Evolutionary conservation across 2,329 filamentous ascomycete genomes (phyloP), one percentile per base, ranked within the genome.

Genomic region (Orbilia javanica): DNA sequence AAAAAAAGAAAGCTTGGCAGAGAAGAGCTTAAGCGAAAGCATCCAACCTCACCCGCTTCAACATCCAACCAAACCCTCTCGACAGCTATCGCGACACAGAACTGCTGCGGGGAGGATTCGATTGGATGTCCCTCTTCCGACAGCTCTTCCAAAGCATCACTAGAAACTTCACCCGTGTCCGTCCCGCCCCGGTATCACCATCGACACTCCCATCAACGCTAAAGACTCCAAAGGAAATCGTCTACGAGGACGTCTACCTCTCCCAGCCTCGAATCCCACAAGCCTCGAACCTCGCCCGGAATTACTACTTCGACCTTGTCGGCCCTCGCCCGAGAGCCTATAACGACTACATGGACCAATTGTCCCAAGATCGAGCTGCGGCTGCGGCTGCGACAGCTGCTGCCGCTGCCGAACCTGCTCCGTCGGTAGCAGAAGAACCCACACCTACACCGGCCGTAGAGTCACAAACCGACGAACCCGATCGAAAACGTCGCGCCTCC

Each of bases 271-370:
- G 74, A 39, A 36, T 67, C 22, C 67, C 74, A 11, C n/a, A 63
- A n/a, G 15, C 42, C 15, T 53, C 42, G 11, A 13, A 2, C 42
- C 57, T 62, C 20, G 27, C 50, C 3, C 48, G 39, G 27, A 29
- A 15, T 5, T 70, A 72, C 39, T 78, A 72, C 46, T 15, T 27
- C 25, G 62, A 78, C 42, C 46, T 78, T 18, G 74, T 78, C 29
- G 74, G 74, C 44, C 10, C 46, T 27, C 74, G 74, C 34, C 74
- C 74, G 5, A 27, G 74, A 68, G 68, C 74, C 8, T 78, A 60
- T 63, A 70, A 67, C 60, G 39, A 72, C 48, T 67, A 66, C 69
- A 76, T 79, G 79, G 65, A 72, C 18, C 53, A 80, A 71, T 27
- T 29, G 60, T 46, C 34, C 22, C n/a, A n/a, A 20, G 71, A 72